Evolutionary conservation across 371 early-diverging fungal species (phyloP).

Genomic region (Mucor ambiguus): DNA sequence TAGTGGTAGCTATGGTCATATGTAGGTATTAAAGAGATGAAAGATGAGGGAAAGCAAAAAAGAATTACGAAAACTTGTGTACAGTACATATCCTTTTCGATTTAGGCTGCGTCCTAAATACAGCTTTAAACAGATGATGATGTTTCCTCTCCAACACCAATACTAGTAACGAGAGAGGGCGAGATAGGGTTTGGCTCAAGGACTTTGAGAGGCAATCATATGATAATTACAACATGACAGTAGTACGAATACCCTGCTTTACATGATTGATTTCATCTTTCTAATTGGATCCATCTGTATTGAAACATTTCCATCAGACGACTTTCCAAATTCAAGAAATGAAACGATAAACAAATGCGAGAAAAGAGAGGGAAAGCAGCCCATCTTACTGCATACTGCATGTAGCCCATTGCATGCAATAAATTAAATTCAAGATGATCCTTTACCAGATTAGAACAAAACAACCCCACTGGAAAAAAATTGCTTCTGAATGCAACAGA

Average conservation of each 20-base stretch:
- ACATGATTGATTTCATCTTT: not conserved
- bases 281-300: not conserved
- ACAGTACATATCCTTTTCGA: not conserved
- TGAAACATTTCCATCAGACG: slow-evolving; percentile 3
- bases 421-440: not conserved
- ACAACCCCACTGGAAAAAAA: not conserved
- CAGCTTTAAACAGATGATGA: not conserved
- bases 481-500: not conserved
- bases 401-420: not conserved
- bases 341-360: not conserved
- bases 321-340: not conserved
- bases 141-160: not conserved
- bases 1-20: slow-evolving; percentile 13
- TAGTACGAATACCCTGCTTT: not conserved
- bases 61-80: not conserved
- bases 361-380: not conserved
- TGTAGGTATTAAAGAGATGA: slow-evolving; percentile 1
- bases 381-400: not conserved
- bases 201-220: not conserved
- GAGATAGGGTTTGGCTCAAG: not conserved
- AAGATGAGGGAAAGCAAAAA: slow-evolving; percentile 8
- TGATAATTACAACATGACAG: not conserved
- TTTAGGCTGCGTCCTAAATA: slow-evolving; percentile 3
- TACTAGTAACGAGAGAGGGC: not conserved
- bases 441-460: not conserved